Evolutionary conservation across 2,329 filamentous ascomycete genomes (phyloP).

Genomic region (Arthrobotrys conoides): DNA sequence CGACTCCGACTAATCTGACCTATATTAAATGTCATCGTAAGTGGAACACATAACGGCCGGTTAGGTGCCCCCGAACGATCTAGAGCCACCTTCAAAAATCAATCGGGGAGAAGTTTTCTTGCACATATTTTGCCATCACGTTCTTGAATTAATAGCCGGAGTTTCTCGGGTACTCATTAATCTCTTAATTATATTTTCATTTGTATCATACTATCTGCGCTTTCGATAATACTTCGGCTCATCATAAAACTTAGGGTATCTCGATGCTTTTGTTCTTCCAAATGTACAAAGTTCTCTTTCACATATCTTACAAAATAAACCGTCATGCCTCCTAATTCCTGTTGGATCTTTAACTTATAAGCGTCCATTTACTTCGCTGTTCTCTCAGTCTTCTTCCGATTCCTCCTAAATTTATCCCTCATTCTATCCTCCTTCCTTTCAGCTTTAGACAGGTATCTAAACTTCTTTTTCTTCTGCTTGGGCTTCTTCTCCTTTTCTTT

Average conservation of each 20-base stretch:
- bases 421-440: constrained; percentile 77
- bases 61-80: background rate
- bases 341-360: background rate
- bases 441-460: constrained; percentile 89
- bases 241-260: constrained; percentile 3
- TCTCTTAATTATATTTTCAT: constrained; percentile 22
- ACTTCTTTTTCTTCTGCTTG: constrained; percentile 90
- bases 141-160: background rate
- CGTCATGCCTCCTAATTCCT: background rate
- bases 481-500: constrained; percentile 69
- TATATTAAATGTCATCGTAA: background rate
- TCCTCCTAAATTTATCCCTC: constrained; percentile 79
- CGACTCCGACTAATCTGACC: constrained; percentile 70
- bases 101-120: background rate
- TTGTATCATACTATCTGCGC: constrained; percentile 11
- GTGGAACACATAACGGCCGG: background rate
- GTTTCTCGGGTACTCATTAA: background rate
- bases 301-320: constrained; percentile 4
- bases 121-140: constrained; percentile 11
- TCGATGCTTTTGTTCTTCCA: constrained; percentile 1
- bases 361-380: constrained; percentile 2
- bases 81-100: background rate
- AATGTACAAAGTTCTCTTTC: constrained; percentile 23
- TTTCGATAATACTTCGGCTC: background rate
- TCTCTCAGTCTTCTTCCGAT: constrained; percentile 70